phyloP scores from a whole-genome alignment of 139 green algal species.

The Ettlia oleoabundans region DNA sequence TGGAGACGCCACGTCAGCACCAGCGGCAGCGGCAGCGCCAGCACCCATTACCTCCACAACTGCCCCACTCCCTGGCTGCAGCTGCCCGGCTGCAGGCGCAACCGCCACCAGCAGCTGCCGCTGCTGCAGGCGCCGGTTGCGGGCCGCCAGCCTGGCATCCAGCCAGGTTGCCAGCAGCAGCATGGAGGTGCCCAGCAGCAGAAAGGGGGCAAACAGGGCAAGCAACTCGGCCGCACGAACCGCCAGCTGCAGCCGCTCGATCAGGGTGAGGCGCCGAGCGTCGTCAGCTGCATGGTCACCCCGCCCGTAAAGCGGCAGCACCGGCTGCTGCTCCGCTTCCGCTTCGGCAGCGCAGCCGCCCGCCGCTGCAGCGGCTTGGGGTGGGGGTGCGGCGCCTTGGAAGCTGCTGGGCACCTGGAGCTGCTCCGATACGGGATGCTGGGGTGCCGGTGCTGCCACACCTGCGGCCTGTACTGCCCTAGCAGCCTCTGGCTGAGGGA shows the following conservation, averaged over 20 bases:
- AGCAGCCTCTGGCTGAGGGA: no score
- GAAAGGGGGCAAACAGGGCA: conserved; percentile 71
- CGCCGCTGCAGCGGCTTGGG: no score
- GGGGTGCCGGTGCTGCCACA: no score
- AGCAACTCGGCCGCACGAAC: conserved; percentile 59
- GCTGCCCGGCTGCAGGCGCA: not conserved
- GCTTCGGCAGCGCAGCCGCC: not conserved
- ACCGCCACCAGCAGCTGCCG: not conserved
- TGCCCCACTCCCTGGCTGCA: not conserved
- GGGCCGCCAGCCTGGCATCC: not conserved
- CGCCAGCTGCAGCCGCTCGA: conserved; percentile 41
- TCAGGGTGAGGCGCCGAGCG: conserved; percentile 11
- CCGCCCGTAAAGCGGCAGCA: conserved; percentile 65
- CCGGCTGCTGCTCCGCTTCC: not conserved
- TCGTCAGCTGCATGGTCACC: conserved; percentile 55
- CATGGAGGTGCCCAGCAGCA: conserved; percentile 61
- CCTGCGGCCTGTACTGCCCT: no score
- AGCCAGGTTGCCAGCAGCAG: conserved; percentile 56
- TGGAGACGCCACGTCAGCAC: not conserved
- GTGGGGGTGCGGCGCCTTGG: no score
- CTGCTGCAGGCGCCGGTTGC: not conserved
- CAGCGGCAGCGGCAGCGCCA: no score
- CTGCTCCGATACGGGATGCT: no score
- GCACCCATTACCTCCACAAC: not conserved
- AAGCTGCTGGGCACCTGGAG: no score